Evolutionary conservation across 106 monocot genomes (phyloP), one percentile per base, ranked within the genome.

Genomic region (Allium sativum): DNA sequence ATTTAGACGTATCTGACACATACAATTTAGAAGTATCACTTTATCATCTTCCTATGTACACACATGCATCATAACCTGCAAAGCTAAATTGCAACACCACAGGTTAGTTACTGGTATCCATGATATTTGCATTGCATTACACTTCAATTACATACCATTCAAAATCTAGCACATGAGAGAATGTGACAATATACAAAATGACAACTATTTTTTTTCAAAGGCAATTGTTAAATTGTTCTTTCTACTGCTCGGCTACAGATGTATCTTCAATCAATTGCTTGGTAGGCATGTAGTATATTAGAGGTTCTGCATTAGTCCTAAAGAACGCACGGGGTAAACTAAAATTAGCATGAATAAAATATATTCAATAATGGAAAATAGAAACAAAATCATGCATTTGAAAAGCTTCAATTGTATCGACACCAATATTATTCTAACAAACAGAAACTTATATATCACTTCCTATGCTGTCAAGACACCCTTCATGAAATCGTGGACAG

Each of bases 401-500:
- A 15, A 51, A 65, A 75, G 60, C 74, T 70, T 48, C 14, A 8
- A 45, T 66, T 57, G 16, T 74, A 74, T 77, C 56, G 59, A 78
- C 57, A 54, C 56, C 73, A 76, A 81, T 59, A 52, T 48, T 68
- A 70, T 64, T 66, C 72, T 79, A 77, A 76, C 69, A 88, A 84
- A 77, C 68, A 71, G 84, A 84, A 98, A 85, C 92, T 85, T 92
- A 92, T 85, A n/a, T n/a, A n/a, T n/a, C n/a, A 93, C 82, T 76
- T 89, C 93, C 68, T 72, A 69, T 18, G 93, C 89, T n/a, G 93
- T 93, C n/a, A 79, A 89, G 10, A 93, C 93, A 52, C 93, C 93
- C 93, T 88, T 68, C 52, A 61, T 18, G 10, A 16, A 59, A 17
- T 59, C 16, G 21, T 45, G 19, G 4, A 45, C 3, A 45, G 18